Percentiles rank a stretch among this genome's conserved stretches.
These are phyloP conservation scores for Psidium guajava DNA, from an alignment of 345 rosid genomes.

Conservation along the genomic window DNA sequence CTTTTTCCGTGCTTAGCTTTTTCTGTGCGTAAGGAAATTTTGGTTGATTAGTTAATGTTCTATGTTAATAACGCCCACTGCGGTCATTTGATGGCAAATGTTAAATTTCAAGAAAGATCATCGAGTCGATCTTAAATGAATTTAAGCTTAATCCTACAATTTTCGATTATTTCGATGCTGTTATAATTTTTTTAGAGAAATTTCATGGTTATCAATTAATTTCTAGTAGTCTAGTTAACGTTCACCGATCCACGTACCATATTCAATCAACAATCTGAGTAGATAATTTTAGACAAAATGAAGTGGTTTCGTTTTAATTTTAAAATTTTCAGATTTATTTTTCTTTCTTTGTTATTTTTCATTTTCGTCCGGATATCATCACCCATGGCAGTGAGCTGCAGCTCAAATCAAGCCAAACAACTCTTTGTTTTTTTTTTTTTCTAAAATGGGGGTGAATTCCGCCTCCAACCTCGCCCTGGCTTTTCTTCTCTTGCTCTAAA, in stretches of 20 bases:
- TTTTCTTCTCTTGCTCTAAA: no score
- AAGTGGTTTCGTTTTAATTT: background rate
- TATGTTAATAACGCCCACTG: background rate
- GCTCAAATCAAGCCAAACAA: background rate
- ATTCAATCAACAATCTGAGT: no score
- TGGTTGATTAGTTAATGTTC: background rate
- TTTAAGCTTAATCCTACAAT: background rate
- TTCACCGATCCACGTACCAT: no score
- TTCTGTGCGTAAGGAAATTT: background rate
- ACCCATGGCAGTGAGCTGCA: background rate
- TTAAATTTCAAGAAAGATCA: background rate
- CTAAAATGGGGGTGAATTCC: background rate
- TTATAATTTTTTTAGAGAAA: background rate
- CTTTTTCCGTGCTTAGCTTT: background rate
- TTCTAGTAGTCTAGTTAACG: background rate
- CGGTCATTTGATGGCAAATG: background rate
- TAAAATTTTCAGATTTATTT: background rate
- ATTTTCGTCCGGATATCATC: background rate
- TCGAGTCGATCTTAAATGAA: background rate
- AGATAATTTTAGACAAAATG: background rate
- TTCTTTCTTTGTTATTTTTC: background rate
- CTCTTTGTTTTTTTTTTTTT: background rate
- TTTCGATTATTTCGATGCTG: background rate
- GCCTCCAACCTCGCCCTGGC: background rate
- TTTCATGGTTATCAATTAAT: background rate